phyloP scores from a whole-genome alignment of 2,329 filamentous ascomycete species.

The Myrmaecium sp. region DNA sequence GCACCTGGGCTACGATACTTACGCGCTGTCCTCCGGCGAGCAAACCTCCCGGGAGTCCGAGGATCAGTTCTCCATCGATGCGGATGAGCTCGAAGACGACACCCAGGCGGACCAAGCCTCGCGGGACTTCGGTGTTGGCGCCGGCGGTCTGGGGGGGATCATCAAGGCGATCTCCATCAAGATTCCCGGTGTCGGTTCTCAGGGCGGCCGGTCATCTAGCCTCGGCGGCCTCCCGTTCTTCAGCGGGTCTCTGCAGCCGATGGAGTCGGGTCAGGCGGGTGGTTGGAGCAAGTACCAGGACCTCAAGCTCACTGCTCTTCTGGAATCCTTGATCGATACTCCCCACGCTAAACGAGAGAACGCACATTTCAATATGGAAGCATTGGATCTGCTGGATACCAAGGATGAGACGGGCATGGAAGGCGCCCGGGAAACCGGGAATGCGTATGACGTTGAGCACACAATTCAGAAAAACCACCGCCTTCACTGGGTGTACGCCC shows the following conservation, averaged over 20 bases:
- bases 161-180: slow-evolving; percentile 5
- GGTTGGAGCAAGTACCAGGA: no score
- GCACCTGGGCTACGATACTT: slow-evolving; percentile 39
- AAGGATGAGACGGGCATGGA: no score
- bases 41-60: slow-evolving; percentile 12
- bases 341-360: no score
- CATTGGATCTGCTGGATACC: no score
- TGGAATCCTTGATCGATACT: no score
- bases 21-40: slow-evolving; percentile 24
- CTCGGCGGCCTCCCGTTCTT: no score
- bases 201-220: no score
- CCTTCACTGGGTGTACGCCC: slow-evolving; percentile 1
- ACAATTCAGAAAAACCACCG: slow-evolving; percentile 8
- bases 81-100: slow-evolving; percentile 31
- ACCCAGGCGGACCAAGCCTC: slow-evolving; percentile 24
- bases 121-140: background rate
- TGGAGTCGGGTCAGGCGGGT: no score
- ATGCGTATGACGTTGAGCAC: no score
- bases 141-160: background rate
- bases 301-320: no score
- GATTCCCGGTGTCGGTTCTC: slow-evolving; percentile 9
- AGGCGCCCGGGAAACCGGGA: no score
- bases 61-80: slow-evolving; percentile 8
- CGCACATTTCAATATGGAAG: slow-evolving; percentile 7
- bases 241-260: no score